Percentiles rank a stretch among this genome's conserved stretches.
Evolutionary conservation across 2,329 filamentous ascomycete species (phyloP).

Genomic region (Trichoderma breve): DNA sequence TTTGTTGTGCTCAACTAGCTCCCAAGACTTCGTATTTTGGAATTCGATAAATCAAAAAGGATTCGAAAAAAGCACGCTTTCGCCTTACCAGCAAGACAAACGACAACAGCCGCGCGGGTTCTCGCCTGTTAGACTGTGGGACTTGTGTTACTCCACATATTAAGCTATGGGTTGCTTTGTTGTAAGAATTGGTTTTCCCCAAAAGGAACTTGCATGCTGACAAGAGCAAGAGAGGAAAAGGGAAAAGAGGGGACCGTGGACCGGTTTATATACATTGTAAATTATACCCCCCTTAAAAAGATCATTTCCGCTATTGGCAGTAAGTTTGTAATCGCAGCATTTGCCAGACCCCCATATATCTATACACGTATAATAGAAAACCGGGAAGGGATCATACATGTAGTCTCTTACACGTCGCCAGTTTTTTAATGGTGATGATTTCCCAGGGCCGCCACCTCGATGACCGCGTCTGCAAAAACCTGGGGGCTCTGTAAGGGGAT

Average conservation of each 20-base stretch:
- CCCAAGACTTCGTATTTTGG: not conserved
- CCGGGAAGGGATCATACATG: not conserved
- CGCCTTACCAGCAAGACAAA: not conserved
- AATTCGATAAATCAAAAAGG: not conserved
- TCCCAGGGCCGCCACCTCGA: slow-evolving; percentile 15
- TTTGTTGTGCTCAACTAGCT: not conserved
- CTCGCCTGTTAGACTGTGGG: not conserved
- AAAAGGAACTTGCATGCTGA: not conserved
- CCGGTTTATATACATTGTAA: not conserved
- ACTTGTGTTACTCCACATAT: not conserved
- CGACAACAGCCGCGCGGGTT: not conserved
- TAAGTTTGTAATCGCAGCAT: not conserved
- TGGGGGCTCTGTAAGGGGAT: slow-evolving; percentile 21
- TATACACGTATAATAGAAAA: not conserved
- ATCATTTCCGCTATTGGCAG: not conserved
- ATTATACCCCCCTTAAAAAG: not conserved
- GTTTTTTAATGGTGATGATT: not conserved
- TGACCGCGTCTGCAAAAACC: slow-evolving; percentile 19
- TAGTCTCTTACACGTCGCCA: not conserved
- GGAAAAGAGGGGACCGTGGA: not conserved
- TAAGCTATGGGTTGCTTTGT: not conserved
- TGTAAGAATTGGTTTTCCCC: not conserved
- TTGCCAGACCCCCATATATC: not conserved
- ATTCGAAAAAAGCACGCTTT: not conserved
- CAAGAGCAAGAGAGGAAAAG: not conserved